Conservation (phyloP, 352 stramenopile genomes). For the Globisporangium uncinulatum region DNA sequence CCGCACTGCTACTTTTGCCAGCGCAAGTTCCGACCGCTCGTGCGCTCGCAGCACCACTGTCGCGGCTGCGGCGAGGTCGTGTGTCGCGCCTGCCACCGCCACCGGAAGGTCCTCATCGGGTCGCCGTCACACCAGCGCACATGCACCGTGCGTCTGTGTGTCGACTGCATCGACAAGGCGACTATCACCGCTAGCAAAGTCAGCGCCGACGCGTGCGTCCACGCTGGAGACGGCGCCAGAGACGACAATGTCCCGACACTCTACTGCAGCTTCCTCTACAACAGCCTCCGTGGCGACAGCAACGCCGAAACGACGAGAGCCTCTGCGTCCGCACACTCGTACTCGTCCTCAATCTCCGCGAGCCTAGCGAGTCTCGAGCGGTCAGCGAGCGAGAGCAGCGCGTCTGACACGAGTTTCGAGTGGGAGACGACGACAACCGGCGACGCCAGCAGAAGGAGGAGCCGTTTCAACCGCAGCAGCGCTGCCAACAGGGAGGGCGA, state of each 20-base stretch:
- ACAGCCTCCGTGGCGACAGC: conserved; percentile 20
- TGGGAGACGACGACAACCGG: not conserved
- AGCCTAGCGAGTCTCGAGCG: conserved; percentile 21
- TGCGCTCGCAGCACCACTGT: conserved; percentile 75
- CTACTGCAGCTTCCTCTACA: conserved; percentile 12
- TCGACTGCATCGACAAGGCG: conserved; percentile 75
- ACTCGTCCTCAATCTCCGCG: not conserved
- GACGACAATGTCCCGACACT: conserved; percentile 10
- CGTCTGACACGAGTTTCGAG: not conserved
- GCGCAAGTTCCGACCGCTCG: conserved; percentile 70
- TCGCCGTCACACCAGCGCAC: conserved; percentile 17
- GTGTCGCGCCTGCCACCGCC: conserved; percentile 65
- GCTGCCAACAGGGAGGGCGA: not conserved
- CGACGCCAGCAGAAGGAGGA: conserved; percentile 9
- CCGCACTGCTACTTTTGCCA: conserved; percentile 77
- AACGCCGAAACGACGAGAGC: conserved; percentile 30
- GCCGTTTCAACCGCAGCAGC: not conserved
- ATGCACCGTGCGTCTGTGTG: conserved; percentile 54
- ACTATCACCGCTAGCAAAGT: conserved; percentile 25
- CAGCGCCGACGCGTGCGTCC: conserved; percentile 7
- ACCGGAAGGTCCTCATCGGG: conserved; percentile 42
- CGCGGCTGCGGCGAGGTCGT: conserved; percentile 75
- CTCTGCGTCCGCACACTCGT: conserved; percentile 16
- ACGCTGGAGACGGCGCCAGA: conserved; percentile 1
- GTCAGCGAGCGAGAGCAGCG: conserved; percentile 21